Evolutionary conservation across 805 yeast genomes (phyloP), one percentile per base, ranked within the genome.

Genomic region (Hanseniaspora taiwanica): DNA sequence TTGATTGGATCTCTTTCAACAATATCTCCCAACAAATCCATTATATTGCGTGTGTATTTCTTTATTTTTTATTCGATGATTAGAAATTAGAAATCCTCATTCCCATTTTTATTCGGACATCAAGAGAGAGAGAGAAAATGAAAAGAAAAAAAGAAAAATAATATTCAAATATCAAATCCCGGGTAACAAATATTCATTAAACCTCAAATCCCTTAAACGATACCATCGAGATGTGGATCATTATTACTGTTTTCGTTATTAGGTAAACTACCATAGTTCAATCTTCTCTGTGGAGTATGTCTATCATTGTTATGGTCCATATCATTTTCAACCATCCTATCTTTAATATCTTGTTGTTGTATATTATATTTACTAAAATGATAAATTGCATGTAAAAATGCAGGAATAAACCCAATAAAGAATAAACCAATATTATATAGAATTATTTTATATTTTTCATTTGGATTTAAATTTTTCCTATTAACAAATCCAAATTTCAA

Each of bases 1-100:
- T 20, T 31, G 6, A 47, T 53, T 0, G 60, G 58, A 37, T 74
- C 75, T 42, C 67, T 77, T 49, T 81, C 91, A 7, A 79, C 75
- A 23, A 81, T 79, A 46, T 81, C 89, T 8, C 83, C 81, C 21
- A 81, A 58, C 44, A 78, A 64, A 55, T 78, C 80, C 87, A 80
- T 80, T 12, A 5, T 25, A 13, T n/a, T n/a, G n/a, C n/a, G n/a
- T n/a, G n/a, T n/a, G n/a, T n/a, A n/a, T n/a, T n/a, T n/a, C n/a
- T n/a, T n/a, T n/a, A n/a, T n/a, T n/a, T n/a, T n/a, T n/a, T n/a
- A n/a, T n/a, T n/a, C n/a, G n/a, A n/a, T n/a, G n/a, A n/a, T n/a
- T n/a, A n/a, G n/a, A n/a, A n/a, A n/a, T n/a, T n/a, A n/a, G n/a
- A n/a, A n/a, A n/a, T n/a, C n/a, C n/a, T n/a, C n/a, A n/a, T n/a